phyloP scores from a whole-genome alignment of 139 green algal species.

The Coelastrella sp. region DNA sequence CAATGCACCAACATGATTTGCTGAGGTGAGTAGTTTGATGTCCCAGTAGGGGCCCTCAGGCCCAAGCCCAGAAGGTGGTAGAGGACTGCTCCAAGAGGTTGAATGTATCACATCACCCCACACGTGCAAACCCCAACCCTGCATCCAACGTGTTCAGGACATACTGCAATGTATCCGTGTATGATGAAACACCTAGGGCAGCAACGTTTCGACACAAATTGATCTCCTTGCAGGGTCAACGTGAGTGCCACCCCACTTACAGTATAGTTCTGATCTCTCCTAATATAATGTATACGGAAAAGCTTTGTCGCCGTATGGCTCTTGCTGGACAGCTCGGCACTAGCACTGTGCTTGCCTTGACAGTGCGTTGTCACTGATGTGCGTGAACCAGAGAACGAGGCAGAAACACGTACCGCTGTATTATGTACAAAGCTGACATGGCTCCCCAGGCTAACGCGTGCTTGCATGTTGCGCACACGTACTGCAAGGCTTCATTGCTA shows the following conservation, averaged over 20 bases:
- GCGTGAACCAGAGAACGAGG: not conserved
- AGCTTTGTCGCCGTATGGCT: not conserved
- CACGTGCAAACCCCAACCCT: conserved; percentile 67
- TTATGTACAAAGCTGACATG: not conserved
- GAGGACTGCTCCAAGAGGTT: not conserved
- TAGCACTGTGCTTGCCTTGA: conserved; percentile 6
- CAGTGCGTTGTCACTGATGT: conserved; percentile 2
- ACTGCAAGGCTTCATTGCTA: conserved; percentile 1
- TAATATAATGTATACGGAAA: not conserved
- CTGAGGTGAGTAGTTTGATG: conserved; percentile 48
- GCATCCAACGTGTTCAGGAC: not conserved
- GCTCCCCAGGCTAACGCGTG: not conserved
- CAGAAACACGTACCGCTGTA: not conserved
- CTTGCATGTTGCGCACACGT: not conserved
- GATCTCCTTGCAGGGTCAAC: not conserved
- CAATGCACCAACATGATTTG: conserved; percentile 54
- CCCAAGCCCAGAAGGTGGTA: not conserved
- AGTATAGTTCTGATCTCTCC: conserved; percentile 56
- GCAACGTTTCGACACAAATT: too few relatives aligned
- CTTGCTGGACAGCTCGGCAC: not conserved
- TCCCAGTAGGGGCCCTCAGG: conserved; percentile 56
- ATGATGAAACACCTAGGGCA: too few relatives aligned
- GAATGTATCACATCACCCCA: conserved; percentile 58
- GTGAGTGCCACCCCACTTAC: not conserved
- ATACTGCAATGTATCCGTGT: not conserved